A percentile compares a stretch with the other conserved stretches of the same genome.
Evolutionary conservation across 2,329 filamentous ascomycete genomes (phyloP).

Genomic region (Colletotrichum siamense): DNA sequence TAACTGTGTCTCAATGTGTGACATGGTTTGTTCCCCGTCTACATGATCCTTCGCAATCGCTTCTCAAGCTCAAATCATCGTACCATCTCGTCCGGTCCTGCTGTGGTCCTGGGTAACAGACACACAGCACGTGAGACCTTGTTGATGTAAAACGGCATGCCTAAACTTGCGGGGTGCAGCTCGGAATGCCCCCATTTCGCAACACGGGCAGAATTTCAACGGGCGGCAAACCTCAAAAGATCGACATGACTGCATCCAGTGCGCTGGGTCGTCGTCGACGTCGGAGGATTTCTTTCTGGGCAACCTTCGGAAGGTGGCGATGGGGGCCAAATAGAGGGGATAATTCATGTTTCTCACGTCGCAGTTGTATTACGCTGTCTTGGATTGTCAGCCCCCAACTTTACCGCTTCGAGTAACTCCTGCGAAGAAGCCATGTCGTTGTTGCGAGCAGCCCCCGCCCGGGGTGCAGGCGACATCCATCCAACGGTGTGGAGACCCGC

Average conservation of each 20-base stretch:
- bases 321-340: neutral
- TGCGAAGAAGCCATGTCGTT: neutral
- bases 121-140: neutral
- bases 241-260: neutral
- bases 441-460: neutral
- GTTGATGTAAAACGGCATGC: neutral
- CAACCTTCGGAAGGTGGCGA: neutral
- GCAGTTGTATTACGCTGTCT: neutral
- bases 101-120: neutral
- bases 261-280: neutral
- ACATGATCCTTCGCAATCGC: neutral
- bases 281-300: neutral
- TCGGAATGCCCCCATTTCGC: neutral
- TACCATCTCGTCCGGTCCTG: neutral
- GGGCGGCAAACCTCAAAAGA: neutral
- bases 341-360: neutral
- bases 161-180: neutral
- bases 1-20: neutral
- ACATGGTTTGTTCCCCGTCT: neutral
- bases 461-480: neutral
- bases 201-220: neutral
- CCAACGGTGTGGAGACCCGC: neutral
- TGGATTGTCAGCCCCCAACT: neutral
- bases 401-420: neutral
- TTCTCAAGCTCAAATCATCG: neutral